Base-by-base conservation (phyloP, 768 basidiomycete species). In the Lactarius indigo region DNA sequence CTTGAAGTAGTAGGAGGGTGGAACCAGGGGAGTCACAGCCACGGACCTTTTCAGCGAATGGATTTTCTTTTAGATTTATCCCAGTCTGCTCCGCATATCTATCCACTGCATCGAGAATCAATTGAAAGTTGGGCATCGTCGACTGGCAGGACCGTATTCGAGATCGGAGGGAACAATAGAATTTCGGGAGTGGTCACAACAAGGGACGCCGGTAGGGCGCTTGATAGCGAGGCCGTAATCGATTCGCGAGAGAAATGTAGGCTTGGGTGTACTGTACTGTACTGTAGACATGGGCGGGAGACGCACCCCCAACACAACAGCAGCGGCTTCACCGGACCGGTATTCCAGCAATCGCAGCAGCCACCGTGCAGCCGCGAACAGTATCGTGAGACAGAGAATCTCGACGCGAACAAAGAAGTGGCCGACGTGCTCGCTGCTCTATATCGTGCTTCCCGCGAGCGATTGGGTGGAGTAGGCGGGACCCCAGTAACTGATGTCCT, bases 361-460 rank as follows among this genome's bases (percentile, higher is more conserved):
- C 33, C 62, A 12, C 47, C n/a, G 23, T 26, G 50, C 23, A 26
- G 50, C 1, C 30, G 42, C 31, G 37, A 56, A 50, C 69, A 68
- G 41, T 20, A 18, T 35, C 66, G 28, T 18, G 63, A 64, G 18
- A 57, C 68, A 5, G 65, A 63, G 61, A 70, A 68, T 62, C 42
- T 70, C 30, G 70, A 70, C 28, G 42, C 60, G 33, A 68, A 64
- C 20, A 59, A 63, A 10, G 64, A 70, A n/a, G 70, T 68, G 5
- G 70, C 56, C 7, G 68, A 69, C 39, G 68, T 59, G 17, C 68
- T 70, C 13, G 70, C 70, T 2, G 59, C 60, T n/a, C 55, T 61
- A 20, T 70, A 70, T 23, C 61, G 59, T 28, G 70, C 68, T 10
- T 59, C 70, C 1, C 64, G 64, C 4, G 70, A 63, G 55, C 57